phyloP scores from a whole-genome alignment of 495 filamentous ascomycete genomes.

The Neurospora pannonica region DNA sequence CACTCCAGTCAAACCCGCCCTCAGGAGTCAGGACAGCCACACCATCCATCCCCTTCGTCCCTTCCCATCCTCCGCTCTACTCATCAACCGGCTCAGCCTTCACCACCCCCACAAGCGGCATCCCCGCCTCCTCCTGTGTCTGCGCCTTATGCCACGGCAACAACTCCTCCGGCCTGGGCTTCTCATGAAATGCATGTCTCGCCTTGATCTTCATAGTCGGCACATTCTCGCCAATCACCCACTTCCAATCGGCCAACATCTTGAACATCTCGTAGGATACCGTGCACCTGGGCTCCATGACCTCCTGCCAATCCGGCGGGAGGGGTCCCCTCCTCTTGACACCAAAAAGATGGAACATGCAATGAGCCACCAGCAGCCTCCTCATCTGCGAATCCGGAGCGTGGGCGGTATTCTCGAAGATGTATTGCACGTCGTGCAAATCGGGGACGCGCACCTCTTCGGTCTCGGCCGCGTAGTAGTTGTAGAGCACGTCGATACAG shows the following conservation, averaged over 20 bases:
- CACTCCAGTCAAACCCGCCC: neutral
- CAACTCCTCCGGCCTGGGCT: neutral
- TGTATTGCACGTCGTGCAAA: constrained; percentile 14
- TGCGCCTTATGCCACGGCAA: neutral
- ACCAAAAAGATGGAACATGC: constrained; percentile 15
- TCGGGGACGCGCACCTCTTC: constrained; percentile 3
- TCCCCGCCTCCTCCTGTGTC: neutral
- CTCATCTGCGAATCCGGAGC: constrained; percentile 11
- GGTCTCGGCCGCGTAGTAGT: constrained; percentile 4
- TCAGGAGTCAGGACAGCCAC: neutral
- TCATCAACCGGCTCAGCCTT: constrained; percentile 4
- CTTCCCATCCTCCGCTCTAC: neutral
- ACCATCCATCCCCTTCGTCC: neutral
- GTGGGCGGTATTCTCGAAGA: constrained; percentile 13
- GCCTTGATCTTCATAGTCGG: constrained; percentile 20
- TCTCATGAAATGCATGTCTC: constrained; percentile 17
- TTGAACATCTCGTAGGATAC: constrained; percentile 10
- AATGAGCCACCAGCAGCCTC: constrained; percentile 14
- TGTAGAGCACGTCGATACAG: constrained; percentile 12
- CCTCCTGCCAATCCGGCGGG: constrained; percentile 12
- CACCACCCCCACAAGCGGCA: neutral
- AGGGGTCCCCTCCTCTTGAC: constrained; percentile 3
- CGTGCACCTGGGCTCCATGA: neutral
- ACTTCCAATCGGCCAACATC: constrained; percentile 23
- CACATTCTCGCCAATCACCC: constrained; percentile 15